Evolutionary conservation across 1,139 yeast species (phyloP).

Genomic region (Yamadazyma pseudoaaseri): DNA sequence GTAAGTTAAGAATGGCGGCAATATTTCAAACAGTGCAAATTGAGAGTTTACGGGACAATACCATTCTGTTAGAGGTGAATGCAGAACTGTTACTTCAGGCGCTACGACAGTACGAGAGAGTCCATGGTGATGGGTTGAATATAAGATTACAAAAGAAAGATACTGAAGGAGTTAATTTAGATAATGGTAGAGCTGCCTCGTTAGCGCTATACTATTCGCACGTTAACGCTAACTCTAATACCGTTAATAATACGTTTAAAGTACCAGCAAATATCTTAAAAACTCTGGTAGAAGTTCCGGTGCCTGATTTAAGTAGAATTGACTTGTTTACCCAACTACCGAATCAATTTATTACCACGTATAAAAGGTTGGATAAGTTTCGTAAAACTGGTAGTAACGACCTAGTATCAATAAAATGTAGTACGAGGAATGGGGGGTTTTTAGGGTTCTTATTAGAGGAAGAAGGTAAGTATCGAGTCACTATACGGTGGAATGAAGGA

Average conservation of each 20-base stretch:
- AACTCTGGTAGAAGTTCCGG: conserved; percentile 35
- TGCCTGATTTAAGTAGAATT: conserved; percentile 48
- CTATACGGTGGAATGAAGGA: conserved; percentile 56
- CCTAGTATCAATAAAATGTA: conserved; percentile 32
- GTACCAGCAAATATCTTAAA: conserved; percentile 57
- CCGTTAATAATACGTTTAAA: conserved; percentile 56
- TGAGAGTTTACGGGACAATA: conserved; percentile 43
- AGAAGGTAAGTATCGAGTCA: conserved; percentile 51
- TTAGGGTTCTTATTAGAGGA: conserved; percentile 53
- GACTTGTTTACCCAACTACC: conserved; percentile 54
- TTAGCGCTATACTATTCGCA: conserved; percentile 51
- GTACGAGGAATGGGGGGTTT: conserved; percentile 34
- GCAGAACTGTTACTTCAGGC: conserved; percentile 56
- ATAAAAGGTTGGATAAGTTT: conserved; percentile 58
- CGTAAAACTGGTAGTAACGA: conserved; percentile 36
- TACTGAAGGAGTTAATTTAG: conserved; percentile 20
- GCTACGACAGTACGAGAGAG: conserved; percentile 50
- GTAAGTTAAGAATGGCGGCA: conserved; percentile 43
- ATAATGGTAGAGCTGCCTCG: conserved; percentile 44
- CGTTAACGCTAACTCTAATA: conserved; percentile 27
- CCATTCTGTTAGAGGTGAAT: conserved; percentile 55
- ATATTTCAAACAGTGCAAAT: conserved; percentile 52
- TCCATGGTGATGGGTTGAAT: conserved; percentile 50
- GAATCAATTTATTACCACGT: conserved; percentile 42
- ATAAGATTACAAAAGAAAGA: conserved; percentile 53